Evolutionary conservation across 495 filamentous ascomycete species (phyloP).

Genomic region (Clohesyomyces aquaticus): DNA sequence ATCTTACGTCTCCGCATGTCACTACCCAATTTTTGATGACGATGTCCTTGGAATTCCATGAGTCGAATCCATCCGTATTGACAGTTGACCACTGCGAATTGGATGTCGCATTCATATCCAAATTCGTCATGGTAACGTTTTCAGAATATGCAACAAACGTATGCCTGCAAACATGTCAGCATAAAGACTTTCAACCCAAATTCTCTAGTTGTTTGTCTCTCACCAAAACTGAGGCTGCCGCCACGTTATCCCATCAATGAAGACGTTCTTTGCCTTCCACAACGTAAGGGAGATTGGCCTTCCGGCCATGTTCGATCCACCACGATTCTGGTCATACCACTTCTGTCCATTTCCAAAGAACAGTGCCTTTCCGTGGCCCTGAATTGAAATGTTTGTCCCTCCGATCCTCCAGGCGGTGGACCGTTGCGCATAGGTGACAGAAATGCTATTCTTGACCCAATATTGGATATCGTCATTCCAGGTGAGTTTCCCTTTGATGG

Average conservation of each 20-base stretch:
- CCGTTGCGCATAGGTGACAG: slow-evolving; percentile 29
- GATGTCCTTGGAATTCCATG: slow-evolving; percentile 42
- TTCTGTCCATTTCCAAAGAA: slow-evolving; percentile 39
- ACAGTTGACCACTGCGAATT: slow-evolving; percentile 34
- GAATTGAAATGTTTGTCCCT: slow-evolving; percentile 21
- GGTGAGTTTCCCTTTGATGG: slow-evolving; percentile 31
- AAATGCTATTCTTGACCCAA: slow-evolving; percentile 30
- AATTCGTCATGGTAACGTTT: slow-evolving; percentile 38
- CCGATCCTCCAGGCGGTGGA: slow-evolving; percentile 35
- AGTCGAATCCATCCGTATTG: slow-evolving; percentile 41
- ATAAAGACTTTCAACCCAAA: not conserved
- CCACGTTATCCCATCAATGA: slow-evolving; percentile 36
- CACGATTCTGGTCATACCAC: slow-evolving; percentile 36
- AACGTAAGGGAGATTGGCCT: slow-evolving; percentile 31
- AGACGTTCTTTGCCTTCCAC: slow-evolving; percentile 30
- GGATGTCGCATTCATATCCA: slow-evolving; percentile 32
- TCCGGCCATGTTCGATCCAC: slow-evolving; percentile 22
- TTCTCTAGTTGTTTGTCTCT: not conserved
- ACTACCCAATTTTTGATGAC: slow-evolving; percentile 38
- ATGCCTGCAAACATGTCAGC: slow-evolving; percentile 12
- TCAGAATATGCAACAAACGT: slow-evolving; percentile 32
- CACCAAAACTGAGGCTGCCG: slow-evolving; percentile 34
- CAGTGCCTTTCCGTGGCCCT: slow-evolving; percentile 30
- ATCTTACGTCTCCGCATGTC: slow-evolving; percentile 29
- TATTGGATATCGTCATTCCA: slow-evolving; percentile 34